A percentile compares a stretch with the other conserved stretches of the same genome.
phyloP scores from a whole-genome alignment of 139 green algal species.

The Mesostigma viride region DNA sequence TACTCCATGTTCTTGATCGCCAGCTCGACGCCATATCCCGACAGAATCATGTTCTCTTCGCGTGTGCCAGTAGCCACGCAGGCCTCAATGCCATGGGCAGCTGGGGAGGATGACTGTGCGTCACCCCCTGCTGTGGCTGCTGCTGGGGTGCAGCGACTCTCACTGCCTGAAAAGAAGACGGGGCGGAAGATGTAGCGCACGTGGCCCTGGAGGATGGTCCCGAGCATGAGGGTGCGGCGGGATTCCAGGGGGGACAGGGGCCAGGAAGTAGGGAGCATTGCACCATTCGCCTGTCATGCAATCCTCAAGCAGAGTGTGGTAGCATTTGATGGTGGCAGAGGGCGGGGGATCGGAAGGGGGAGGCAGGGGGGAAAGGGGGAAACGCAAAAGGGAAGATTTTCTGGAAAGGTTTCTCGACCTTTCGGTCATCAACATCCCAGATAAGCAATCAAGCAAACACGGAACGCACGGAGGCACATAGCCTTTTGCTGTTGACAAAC shows the following conservation, averaged over 20 bases:
- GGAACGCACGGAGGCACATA: too few species aligned
- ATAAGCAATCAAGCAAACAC: too few species aligned
- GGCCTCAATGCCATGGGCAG: not conserved
- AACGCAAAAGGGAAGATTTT: not conserved
- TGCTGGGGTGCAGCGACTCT: not conserved
- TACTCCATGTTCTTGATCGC: slow-evolving; percentile 98
- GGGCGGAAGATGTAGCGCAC: slow-evolving; percentile 20
- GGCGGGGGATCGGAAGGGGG: not conserved
- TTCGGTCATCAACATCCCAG: too few species aligned
- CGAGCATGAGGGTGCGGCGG: not conserved
- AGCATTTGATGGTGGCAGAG: not conserved
- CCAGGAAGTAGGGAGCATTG: not conserved
- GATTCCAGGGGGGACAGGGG: not conserved
- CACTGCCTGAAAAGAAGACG: slow-evolving; percentile 16
- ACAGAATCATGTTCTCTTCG: slow-evolving; percentile 33
- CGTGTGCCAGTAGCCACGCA: slow-evolving; percentile 13
- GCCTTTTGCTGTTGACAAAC: too few species aligned
- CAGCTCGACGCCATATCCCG: slow-evolving; percentile 83
- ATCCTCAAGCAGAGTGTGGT: not conserved
- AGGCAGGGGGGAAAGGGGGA: not conserved
- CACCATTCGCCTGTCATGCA: not conserved
- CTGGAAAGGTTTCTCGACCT: too few species aligned
- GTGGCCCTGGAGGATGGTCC: not conserved
- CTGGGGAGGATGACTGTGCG: not conserved
- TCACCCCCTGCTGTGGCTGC: not conserved